phyloP scores from a whole-genome alignment of 192 early-diverging fungal genomes.

The Coemansia sp. region DNA sequence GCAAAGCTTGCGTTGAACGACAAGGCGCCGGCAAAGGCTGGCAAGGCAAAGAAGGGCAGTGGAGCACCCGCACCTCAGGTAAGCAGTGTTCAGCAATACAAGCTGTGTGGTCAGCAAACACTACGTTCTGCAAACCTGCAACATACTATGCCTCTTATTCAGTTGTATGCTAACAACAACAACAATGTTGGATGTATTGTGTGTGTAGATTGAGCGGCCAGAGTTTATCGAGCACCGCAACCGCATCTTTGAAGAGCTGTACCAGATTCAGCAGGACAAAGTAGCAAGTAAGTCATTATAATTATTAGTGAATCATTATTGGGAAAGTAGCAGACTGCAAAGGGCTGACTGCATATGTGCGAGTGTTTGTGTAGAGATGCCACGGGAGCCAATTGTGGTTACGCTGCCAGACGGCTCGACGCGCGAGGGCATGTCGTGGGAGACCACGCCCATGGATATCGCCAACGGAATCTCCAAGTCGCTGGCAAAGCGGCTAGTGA shows the following conservation, averaged over 20 bases:
- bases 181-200: background rate
- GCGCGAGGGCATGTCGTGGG: constrained; percentile 84
- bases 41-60: constrained; percentile 26
- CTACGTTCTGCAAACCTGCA: too few relatives aligned
- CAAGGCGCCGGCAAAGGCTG: constrained; percentile 17
- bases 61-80: constrained; percentile 20
- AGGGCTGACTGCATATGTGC: background rate
- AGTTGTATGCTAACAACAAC: too few relatives aligned
- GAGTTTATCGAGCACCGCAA: constrained; percentile 54
- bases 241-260: constrained; percentile 55
- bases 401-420: constrained; percentile 85
- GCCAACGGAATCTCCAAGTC: constrained; percentile 81
- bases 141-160: too few relatives aligned
- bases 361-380: constrained; percentile 75
- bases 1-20: constrained; percentile 37
- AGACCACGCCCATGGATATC: constrained; percentile 93
- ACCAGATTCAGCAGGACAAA: constrained; percentile 47
- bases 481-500: constrained; percentile 84
- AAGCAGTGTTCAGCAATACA: constrained; percentile 3
- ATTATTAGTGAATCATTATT: constrained; percentile 24
- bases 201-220: constrained; percentile 36
- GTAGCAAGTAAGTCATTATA: constrained; percentile 40
- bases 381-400: constrained; percentile 74
- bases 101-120: too few relatives aligned
- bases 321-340: background rate